Evolutionary conservation across 768 basidiomycete genomes (phyloP), one percentile per base, ranked within the genome.

Genomic region (Boletus reticuloceps): DNA sequence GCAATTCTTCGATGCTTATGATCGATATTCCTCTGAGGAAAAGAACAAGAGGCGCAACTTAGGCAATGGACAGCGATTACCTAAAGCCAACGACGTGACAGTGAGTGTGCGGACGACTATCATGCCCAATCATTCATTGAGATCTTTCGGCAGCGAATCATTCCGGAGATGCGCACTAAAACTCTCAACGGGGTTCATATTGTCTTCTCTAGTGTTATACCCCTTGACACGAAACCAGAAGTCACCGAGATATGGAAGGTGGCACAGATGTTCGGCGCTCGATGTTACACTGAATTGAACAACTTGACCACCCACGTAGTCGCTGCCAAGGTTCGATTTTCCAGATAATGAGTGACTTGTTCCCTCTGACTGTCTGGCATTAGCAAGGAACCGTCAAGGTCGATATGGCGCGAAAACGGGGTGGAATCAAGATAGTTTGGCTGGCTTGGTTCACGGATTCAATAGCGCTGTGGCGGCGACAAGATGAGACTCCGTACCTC

Each of bases 151-250:
- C 63, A 98, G 95, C 73, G 71, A 50, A 97, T 99, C 59, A 95
- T 98, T 49, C 91, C 92, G 14, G 75, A 77, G 51, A 79, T 96
- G 70, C 88, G 96, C 50, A 67, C 77, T 22, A 80, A 83, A 61
- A 88, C 91, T 0, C 79, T 98, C n/a, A 78, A 80, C 36, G 91
- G 89, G 29, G 80, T 87, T 29, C 84, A 89, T 64, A 81, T 99
- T 32, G 78, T 96, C 36, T 98, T 99, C 72, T 98, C 96, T 1
- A 92, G 94, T 53, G 85, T 99, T 39, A 94, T 98, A 53, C 94
- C 96, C 5, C 81, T 95, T n/a, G 88, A 93, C 63, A 86, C 84
- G 4, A 77, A 74, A 53, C 89, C 92, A 37, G 87, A 94, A 69
- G 77, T 78, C 46, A 90, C 82, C 48, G 92, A 94, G 63, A 83